Percentiles rank a stretch among this genome's conserved stretches.
phyloP scores from a whole-genome alignment of 208 protist genomes.

The Crithidia thermophila region DNA sequence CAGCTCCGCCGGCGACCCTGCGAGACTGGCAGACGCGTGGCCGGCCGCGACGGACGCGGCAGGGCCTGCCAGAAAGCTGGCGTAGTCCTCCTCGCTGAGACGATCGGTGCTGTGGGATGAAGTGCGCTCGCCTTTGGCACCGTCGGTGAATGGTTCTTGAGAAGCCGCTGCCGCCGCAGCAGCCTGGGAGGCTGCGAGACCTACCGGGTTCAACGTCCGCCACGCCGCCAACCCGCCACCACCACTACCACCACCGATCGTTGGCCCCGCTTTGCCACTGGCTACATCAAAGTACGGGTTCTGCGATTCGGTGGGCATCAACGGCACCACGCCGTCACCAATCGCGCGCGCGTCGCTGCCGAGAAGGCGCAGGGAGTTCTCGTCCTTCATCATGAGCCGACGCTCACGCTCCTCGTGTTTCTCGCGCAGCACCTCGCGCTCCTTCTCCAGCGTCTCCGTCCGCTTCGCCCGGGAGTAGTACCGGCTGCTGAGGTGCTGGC shows the following conservation, averaged over 20 bases:
- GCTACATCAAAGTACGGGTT: neutral
- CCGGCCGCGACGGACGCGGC: neutral
- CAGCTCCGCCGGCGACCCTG: neutral
- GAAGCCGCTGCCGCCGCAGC: neutral
- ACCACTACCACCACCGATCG: neutral
- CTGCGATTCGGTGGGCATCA: slow-evolving; percentile 17
- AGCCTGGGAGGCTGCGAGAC: slow-evolving; percentile 26
- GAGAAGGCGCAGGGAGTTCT: slow-evolving; percentile 60
- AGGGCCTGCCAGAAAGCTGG: slow-evolving; percentile 25
- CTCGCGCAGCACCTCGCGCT: slow-evolving; percentile 32
- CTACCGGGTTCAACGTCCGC: slow-evolving; percentile 36
- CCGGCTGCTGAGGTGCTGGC: slow-evolving; percentile 48
- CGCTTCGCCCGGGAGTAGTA: slow-evolving; percentile 30
- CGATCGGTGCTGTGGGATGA: neutral
- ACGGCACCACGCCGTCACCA: slow-evolving; percentile 69
- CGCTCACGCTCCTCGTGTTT: slow-evolving; percentile 49
- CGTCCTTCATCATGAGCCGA: slow-evolving; percentile 64
- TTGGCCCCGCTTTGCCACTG: neutral
- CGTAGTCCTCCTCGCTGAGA: slow-evolving; percentile 27
- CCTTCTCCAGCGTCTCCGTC: slow-evolving; percentile 38
- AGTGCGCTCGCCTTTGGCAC: too few species aligned
- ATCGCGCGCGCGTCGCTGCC: slow-evolving; percentile 46
- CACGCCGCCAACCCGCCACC: slow-evolving; percentile 6
- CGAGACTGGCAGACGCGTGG: neutral
- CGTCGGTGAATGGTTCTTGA: too few species aligned